A percentile compares a stretch with the other conserved stretches of the same genome.
Conservation (phyloP, 2,329 filamentous ascomycete species). For the Ceratocystis colombiana region DNA sequence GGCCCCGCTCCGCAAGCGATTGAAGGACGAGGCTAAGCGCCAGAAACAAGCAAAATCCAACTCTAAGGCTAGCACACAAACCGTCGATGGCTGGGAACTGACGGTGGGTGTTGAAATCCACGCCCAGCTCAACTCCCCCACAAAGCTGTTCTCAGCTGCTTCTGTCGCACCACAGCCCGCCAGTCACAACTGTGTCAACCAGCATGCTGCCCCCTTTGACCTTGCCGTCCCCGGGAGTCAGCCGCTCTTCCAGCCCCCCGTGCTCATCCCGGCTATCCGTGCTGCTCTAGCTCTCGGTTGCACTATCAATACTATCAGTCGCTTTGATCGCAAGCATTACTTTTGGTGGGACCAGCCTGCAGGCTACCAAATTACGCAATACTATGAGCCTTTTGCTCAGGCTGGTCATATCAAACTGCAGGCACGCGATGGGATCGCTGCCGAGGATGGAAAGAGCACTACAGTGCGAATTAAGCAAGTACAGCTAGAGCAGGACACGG, state of each 20-base stretch:
- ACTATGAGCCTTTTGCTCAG: conserved; percentile 63
- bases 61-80: conserved; percentile 40
- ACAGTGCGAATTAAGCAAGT: conserved; percentile 80
- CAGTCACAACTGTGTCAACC: conserved; percentile 51
- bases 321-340: conserved; percentile 95
- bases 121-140: conserved; percentile 79
- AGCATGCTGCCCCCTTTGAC: conserved; percentile 82
- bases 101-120: conserved; percentile 97
- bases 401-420: conserved; percentile 63
- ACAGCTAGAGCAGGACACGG: conserved; percentile 96
- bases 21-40: conserved; percentile 62
- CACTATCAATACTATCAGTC: conserved; percentile 62
- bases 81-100: conserved; percentile 68
- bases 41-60: conserved; percentile 49
- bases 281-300: conserved; percentile 80
- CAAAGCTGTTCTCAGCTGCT: conserved; percentile 80
- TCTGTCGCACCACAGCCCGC: conserved; percentile 40
- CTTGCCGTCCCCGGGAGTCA: conserved; percentile 81
- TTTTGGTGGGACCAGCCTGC: conserved; percentile 97
- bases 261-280: conserved; percentile 77
- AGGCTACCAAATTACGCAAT: conserved; percentile 97
- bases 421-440: conserved; percentile 66
- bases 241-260: conserved; percentile 72
- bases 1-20: conserved; percentile 55
- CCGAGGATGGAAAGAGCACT: conserved; percentile 60